Base-by-base conservation (phyloP, 768 basidiomycete species). In the Cantharellus cinnabarinus region DNA sequence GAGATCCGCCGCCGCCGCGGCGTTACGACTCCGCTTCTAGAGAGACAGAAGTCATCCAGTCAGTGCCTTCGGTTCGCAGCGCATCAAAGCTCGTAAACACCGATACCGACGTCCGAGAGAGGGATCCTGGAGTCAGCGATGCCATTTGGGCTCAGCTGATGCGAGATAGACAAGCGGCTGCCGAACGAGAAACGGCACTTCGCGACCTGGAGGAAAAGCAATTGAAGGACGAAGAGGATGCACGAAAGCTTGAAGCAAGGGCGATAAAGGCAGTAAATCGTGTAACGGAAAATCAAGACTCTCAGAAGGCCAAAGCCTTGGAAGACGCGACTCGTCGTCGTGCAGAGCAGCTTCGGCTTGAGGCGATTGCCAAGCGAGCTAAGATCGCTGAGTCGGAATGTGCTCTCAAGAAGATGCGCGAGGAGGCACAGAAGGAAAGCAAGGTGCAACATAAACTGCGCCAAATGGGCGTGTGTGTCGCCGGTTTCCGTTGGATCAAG, bases 111-210 rank as follows among this genome's bases (percentile, higher is more conserved):
- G 20, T 29, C 20, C 20, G 20, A 0, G 63, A 57, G 34, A 73
- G 77, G 34, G 81, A 82, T 65, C 52, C 71, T 20, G 81, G 76
- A 0, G 78, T 82, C 3, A 64, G 73, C 0, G 78, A 83, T 65
- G 65, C 64, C 1, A 65, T 73, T 5, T 82, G 82, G 82, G 37
- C 62, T 5, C 70, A 77, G 61, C 67, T 82, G 0, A 74, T 79
- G 61, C 63, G 69, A 67, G 57, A 38, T 54, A 54, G 62, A 29
- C 64, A 64, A 53, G 56, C 41, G 37, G 59, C 59, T 5, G 64
- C 67, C 56, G 66, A 66, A 14, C 66, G 64, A 39, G 59, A 65
- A 44, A 64, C 69, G 4, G 52, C n/a, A 40, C 51, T 35, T 39
- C 59, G 7, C 54, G 37, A 57, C 44, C 29, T 40, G 39, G 29